Base-by-base conservation (phyloP, 768 basidiomycete species). In the Naganishia vaughanmartiniae region DNA sequence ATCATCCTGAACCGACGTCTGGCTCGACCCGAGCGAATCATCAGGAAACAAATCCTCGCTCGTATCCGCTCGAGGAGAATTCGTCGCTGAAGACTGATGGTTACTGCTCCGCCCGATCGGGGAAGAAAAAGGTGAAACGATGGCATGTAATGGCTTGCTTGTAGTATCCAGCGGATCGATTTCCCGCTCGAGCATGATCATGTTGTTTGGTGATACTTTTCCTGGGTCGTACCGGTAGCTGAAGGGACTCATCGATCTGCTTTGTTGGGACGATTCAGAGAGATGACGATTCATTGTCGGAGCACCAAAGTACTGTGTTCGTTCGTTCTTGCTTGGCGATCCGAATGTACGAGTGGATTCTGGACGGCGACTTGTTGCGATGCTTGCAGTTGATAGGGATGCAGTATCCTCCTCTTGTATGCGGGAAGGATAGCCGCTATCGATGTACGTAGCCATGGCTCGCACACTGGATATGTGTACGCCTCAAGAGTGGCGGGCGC, bases 131-230 rank as follows among this genome's bases (percentile, higher is more conserved):
- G 48, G 24, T 26, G 48, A n/a, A 4, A 51, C 6, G n/a, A 51
- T 24, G n/a, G 24, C 48, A 15, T 51, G 48, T 26, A 51, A n/a
- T n/a, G 48, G 48, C 48, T 51, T 51, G 21, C 42, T 42, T 42
- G 42, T 42, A 11, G 48, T 51, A 36, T 58, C 57, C 57, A 58
- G 24, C 12, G 57, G 34, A 21, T 58, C 57, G 34, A 58, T 58
- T 24, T 58, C 57, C 21, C n/a, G 33, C 34, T 58, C 57, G n/a
- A 58, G 57, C 21, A n/a, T 15, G 57, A 58, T 24, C 17, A 58
- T 7, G 14, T 58, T 34, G 17, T 36, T 39, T 36, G 33, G 57
- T n/a, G 57, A 58, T 39, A n/a, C 48, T 26, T 51, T 51, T 7
- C 48, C 48, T 51, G 48, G 4, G 24, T 26, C 57, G 34, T 58